Conservation (phyloP, 148 eudicot species). For the Suaeda aralocaspica region DNA sequence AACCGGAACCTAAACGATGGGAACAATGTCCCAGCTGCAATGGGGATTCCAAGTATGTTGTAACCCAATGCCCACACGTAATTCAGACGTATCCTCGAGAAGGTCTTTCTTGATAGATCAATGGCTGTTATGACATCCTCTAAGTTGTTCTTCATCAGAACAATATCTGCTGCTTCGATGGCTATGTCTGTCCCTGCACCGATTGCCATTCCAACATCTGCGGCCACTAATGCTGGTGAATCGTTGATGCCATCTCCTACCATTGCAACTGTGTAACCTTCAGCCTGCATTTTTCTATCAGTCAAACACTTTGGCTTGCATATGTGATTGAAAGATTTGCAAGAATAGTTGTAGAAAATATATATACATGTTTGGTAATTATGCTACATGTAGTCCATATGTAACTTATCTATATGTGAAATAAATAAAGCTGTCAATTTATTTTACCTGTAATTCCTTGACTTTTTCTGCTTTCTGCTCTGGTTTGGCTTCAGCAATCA, state of each 20-base stretch:
- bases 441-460: slow-evolving; percentile 78
- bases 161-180: slow-evolving; percentile 95
- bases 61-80: slow-evolving; percentile 93
- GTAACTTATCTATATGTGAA: too few species aligned
- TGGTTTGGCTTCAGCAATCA: slow-evolving; percentile 90
- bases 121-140: slow-evolving; percentile 93
- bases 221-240: slow-evolving; percentile 95
- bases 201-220: slow-evolving; percentile 96
- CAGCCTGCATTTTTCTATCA: slow-evolving; percentile 40
- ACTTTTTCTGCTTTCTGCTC: slow-evolving; percentile 77
- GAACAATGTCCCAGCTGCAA: slow-evolving; percentile 82
- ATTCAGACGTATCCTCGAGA: slow-evolving; percentile 72
- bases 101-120: slow-evolving; percentile 86
- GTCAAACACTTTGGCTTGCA: not conserved
- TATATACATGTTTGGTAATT: not conserved
- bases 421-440: not conserved
- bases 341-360: not conserved
- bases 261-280: slow-evolving; percentile 81
- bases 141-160: slow-evolving; percentile 79
- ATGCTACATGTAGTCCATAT: too few species aligned
- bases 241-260: slow-evolving; percentile 99
- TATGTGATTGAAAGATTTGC: not conserved
- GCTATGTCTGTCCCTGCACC: slow-evolving; percentile 99
- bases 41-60: slow-evolving; percentile 77
- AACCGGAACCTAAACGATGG: slow-evolving; percentile 68